phyloP scores from a whole-genome alignment of 192 early-diverging fungal species.

The Oehlia diaphana region DNA sequence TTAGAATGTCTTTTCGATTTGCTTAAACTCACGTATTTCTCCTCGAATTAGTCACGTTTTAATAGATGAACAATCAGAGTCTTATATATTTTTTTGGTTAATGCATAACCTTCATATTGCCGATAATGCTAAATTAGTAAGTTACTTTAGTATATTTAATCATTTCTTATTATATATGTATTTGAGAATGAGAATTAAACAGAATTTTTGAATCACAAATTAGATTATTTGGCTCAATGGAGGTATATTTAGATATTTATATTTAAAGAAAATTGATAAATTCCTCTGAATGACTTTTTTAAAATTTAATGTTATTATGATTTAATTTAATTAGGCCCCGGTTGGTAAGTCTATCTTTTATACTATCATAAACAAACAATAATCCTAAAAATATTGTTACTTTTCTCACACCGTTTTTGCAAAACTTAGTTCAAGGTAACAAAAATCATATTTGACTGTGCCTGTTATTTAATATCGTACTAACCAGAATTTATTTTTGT shows the following conservation, averaged over 20 bases:
- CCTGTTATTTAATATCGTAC: not conserved
- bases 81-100: slow-evolving; percentile 33
- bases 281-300: too few species aligned
- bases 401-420: not conserved
- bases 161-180: not conserved
- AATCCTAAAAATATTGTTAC: not conserved
- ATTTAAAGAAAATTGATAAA: too few species aligned
- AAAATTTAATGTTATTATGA: not conserved
- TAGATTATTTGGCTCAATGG: slow-evolving; percentile 67
- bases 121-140: slow-evolving; percentile 26
- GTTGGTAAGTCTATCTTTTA: not conserved
- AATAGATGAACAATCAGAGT: slow-evolving; percentile 10
- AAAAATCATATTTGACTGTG: too few species aligned
- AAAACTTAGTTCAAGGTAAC: slow-evolving; percentile 19
- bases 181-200: not conserved
- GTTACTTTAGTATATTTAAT: slow-evolving; percentile 11
- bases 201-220: too few species aligned
- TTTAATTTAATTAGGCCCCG: not conserved
- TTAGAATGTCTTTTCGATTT: not conserved
- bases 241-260: slow-evolving; percentile 34
- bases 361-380: not conserved
- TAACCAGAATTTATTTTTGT: not conserved
- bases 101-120: slow-evolving; percentile 30
- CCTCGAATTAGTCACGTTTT: slow-evolving; percentile 3
- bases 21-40: not conserved